Evolutionary conservation across 2,329 filamentous ascomycete species (phyloP), one percentile per base, ranked within the genome.

Genomic region (Trichoderma endophyticum): DNA sequence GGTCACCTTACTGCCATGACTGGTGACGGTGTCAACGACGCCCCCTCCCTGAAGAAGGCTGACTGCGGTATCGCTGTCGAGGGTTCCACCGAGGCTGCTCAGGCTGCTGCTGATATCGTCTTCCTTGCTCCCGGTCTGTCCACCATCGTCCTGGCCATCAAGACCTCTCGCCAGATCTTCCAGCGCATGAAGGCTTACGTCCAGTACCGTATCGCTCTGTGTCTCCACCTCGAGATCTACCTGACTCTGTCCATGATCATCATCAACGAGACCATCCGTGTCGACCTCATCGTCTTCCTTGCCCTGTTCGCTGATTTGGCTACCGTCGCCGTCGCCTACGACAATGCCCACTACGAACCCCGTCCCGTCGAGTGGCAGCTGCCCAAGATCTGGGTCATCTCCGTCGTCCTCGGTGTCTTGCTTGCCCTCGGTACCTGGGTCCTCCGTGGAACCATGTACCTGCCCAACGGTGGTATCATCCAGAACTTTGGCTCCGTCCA

Each of bases 101-200:
- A 93, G 76, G 96, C 94, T 72, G 94, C 94, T 77, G 93, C 94
- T 79, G 94, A 97, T 84, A 97, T 97, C 78, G 94, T 97, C 78
- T 97, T 97, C 88, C 89, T 97, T 81, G 93, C 93, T 77, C 93
- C 94, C 71, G 94, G 94, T 86, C 90, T 97, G 73, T 94, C 93
- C 83, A 92, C 94, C 75, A 97, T 97, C 81, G 97, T 97, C 78
- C 93, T 97, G 81, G 93, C 94, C 73, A 88, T 97, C 77, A 97
- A 97, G 86, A 97, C 93, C 76, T 95, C 93, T 32, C 93, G 94
- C 79, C 94, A 97, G 83, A 97, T 97, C 82, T 97, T 97, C 87
- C 94, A 97, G 85, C 93, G 94, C 79, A 97, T 97, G 94, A 96
- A 97, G 85, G 92, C 94, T 73, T 97, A 97, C 85, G 93, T 97